Conservation (phyloP, 106 monocot species). For the Xerophyta viscosa region DNA sequence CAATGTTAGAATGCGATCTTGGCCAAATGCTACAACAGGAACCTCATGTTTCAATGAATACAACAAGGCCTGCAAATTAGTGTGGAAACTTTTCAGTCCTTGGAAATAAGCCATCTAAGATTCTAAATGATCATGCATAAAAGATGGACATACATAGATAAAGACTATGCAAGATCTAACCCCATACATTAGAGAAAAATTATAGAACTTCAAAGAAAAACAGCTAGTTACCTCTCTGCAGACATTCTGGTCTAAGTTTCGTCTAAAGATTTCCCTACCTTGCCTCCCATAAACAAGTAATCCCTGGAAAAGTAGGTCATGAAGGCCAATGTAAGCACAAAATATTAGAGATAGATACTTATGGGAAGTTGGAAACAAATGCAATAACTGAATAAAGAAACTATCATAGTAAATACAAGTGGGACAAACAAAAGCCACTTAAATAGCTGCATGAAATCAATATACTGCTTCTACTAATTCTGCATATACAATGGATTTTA, state of each 20-base stretch:
- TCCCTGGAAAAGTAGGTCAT: constrained; percentile 31
- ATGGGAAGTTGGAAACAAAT: too few species aligned
- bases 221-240: constrained; percentile 68
- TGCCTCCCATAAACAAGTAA: constrained; percentile 88
- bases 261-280: constrained; percentile 76
- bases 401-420: too few species aligned
- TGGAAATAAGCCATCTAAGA: neutral
- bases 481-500: too few species aligned
- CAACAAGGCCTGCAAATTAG: constrained; percentile 55
- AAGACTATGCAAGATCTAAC: too few species aligned
- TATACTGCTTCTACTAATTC: too few species aligned
- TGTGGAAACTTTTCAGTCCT: neutral
- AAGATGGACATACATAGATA: too few species aligned
- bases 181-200: neutral
- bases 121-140: neutral
- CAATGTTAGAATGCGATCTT: constrained; percentile 74
- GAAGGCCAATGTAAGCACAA: neutral
- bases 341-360: too few species aligned
- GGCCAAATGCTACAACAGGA: constrained; percentile 83
- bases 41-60: constrained; percentile 76
- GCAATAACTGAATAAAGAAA: too few species aligned
- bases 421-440: too few species aligned
- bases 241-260: constrained; percentile 72
- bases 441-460: too few species aligned
- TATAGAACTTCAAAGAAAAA: neutral